Evolutionary conservation across 306 rosid species (phyloP), one percentile per base, ranked within the genome.

Genomic region (Quercus cerris): DNA sequence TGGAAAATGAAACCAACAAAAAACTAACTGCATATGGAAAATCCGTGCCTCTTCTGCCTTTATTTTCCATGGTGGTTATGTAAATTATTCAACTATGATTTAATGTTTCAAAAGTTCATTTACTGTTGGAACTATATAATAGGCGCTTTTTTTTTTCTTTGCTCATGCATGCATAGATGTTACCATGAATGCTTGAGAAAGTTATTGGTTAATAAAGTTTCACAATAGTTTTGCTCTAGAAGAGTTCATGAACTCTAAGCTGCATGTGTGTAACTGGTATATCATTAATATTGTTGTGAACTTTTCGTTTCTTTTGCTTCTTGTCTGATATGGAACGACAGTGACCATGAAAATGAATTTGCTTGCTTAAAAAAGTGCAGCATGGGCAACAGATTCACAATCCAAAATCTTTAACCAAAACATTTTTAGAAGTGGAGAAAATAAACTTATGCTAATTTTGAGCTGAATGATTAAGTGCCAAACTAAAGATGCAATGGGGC

Each of bases 71-170:
- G 81, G 41, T 57, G 85, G 75, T 70, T 79, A 75, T 84, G 88
- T 83, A 89, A 84, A 81, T 89, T 81, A 74, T 70, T 75, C 81
- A 74, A 80, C 83, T 80, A 61, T 86, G 81, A 71, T 79, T 77
- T 74, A 87, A 35, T 84, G 85, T 81, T 75, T 61, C n/a, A 79
- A 82, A 78, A 77, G 62, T 80, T 82, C 74, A 70, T 79, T 22
- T 17, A 20, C 30, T 28, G 23, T 55, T 56, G 58, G 69, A 49
- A 78, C 58, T 61, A 61, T 61, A 61, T 23, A 41, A 27, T 30
- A 6, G 27, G 30, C 59, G 3, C 27, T 73, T 4, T 63, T 72
- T 72, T 46, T 49, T 5, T 58, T 5, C 55, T 56, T 11, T 31
- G 19, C 68, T 41, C 35, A 6, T 38, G 69, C 78, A 22, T 33